Evolutionary conservation across 768 basidiomycete genomes (phyloP), one percentile per base, ranked within the genome.

Genomic region (Russula sp.): DNA sequence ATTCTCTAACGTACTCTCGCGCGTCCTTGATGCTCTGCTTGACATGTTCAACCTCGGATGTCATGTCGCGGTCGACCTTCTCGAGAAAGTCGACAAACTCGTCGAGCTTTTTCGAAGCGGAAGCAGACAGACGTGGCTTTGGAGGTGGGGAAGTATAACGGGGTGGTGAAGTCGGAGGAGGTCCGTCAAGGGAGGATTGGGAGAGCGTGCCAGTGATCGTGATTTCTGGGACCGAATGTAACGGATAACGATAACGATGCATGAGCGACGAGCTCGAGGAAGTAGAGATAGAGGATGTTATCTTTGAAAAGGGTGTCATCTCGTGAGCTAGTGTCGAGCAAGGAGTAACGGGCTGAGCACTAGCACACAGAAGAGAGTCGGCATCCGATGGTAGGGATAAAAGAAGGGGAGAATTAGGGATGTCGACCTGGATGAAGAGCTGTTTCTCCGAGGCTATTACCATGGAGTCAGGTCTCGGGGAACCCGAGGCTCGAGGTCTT

Each of bases 21-120:
- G 68, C 59, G 40, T 69, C 68, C 52, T 38, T 48, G 36, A 69
- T 67, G 44, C 61, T 67, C 38, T 59, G 60, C 60, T 59, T 64
- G 49, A 69, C 63, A 26, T 68, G 68, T 30, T 64, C 59, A 26
- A 69, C 34, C 13, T 67, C 62, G 52, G n/a, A 34, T 11, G 62
- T 38, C 62, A 69, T 64, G 34, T 69, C 68, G 34, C 51, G 63
- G 32, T 69, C 66, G 20, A 64, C 48, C 53, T 53, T 63, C 22
- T 69, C 66, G 34, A 69, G 61, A 36, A 69, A 50, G 40, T 64
- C 59, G 44, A 67, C 57, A 44, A 67, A 56, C 22, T 62, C 61
- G 36, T 63, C 48, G 14, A 67, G 51, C 46, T 61, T 63, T 22
- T 55, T 69, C 6, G 67, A 62, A 5, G 65, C 53, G 8, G 61